Conservation (phyloP, 2,329 filamentous ascomycete species). For the Aspergillus vadensis region DNA sequence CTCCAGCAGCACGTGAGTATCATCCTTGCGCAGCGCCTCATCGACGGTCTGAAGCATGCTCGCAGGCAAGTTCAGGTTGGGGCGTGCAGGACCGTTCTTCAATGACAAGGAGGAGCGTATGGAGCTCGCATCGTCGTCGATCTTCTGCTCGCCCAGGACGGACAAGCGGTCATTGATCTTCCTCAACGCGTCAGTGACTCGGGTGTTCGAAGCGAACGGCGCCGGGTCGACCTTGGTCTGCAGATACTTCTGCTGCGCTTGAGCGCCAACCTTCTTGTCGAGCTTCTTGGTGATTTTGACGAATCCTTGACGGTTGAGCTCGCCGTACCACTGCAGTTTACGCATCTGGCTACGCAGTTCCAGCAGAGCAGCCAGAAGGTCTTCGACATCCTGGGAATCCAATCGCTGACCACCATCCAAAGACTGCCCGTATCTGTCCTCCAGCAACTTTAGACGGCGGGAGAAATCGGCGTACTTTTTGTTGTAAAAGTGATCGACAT, state of each 20-base stretch:
- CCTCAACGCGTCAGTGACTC: conserved; percentile 61
- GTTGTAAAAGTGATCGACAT: conserved; percentile 96
- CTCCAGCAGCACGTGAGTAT: conserved; percentile 45
- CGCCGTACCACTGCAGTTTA: conserved; percentile 96
- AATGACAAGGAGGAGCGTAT: conserved; percentile 70
- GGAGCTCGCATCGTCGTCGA: conserved; percentile 73
- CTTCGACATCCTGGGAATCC: conserved; percentile 86
- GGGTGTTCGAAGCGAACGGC: conserved; percentile 77
- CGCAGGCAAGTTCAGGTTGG: conserved; percentile 71
- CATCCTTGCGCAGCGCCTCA: conserved; percentile 44
- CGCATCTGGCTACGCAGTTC: conserved; percentile 84
- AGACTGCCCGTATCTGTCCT: conserved; percentile 80
- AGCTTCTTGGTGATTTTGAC: conserved; percentile 99
- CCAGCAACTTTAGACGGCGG: conserved; percentile 79
- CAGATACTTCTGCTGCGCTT: conserved; percentile 82
- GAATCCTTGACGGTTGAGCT: conserved; percentile 93
- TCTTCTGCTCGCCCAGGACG: conserved; percentile 73
- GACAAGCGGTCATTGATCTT: conserved; percentile 91
- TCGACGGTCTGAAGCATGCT: conserved; percentile 48
- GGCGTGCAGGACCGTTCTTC: conserved; percentile 73
- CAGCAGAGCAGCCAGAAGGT: conserved; percentile 84
- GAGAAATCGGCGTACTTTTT: conserved; percentile 86
- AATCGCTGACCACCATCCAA: conserved; percentile 70
- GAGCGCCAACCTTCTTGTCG: conserved; percentile 84
- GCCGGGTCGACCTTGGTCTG: conserved; percentile 86